Percentiles rank a stretch among this genome's conserved stretches.
Evolutionary conservation across 2,329 filamentous ascomycete species (phyloP).

Genomic region (Aureobasidium pullulans): DNA sequence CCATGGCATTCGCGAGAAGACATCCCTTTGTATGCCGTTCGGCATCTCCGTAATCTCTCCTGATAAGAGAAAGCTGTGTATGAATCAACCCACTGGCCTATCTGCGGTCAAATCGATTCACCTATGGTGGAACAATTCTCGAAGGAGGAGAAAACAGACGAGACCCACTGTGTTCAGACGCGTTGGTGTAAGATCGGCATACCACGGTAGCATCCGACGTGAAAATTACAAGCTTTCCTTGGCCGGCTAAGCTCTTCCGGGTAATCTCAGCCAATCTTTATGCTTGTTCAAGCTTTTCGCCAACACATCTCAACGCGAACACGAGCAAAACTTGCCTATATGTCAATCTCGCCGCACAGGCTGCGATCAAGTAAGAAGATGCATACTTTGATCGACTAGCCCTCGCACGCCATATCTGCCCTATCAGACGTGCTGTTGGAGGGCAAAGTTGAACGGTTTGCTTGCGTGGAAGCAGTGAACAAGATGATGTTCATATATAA

Average conservation of each 20-base stretch:
- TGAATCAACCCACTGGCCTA: not conserved
- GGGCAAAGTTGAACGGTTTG: not conserved
- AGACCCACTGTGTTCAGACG: not conserved
- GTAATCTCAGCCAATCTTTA: not conserved
- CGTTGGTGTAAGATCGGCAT: not conserved
- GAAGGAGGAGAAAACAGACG: not conserved
- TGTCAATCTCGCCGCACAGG: not conserved
- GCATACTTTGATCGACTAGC: not conserved
- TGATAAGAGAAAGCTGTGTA: not conserved
- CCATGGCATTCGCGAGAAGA: not conserved
- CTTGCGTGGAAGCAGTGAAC: not conserved
- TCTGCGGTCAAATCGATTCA: not conserved
- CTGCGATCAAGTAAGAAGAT: not conserved
- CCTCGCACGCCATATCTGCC: conserved; percentile 8
- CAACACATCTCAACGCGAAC: not conserved
- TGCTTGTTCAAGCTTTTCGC: not conserved
- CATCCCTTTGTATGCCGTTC: not conserved
- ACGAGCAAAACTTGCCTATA: not conserved
- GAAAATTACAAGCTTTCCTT: conserved; percentile 3
- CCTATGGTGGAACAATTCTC: not conserved
- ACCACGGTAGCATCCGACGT: conserved; percentile 3
- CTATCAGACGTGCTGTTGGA: conserved; percentile 6
- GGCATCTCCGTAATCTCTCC: not conserved
- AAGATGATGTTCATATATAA: not conserved
- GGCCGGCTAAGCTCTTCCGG: not conserved